Evolutionary conservation across 768 basidiomycete species (phyloP).

Genomic region (Sporobolomyces pararoseus): DNA sequence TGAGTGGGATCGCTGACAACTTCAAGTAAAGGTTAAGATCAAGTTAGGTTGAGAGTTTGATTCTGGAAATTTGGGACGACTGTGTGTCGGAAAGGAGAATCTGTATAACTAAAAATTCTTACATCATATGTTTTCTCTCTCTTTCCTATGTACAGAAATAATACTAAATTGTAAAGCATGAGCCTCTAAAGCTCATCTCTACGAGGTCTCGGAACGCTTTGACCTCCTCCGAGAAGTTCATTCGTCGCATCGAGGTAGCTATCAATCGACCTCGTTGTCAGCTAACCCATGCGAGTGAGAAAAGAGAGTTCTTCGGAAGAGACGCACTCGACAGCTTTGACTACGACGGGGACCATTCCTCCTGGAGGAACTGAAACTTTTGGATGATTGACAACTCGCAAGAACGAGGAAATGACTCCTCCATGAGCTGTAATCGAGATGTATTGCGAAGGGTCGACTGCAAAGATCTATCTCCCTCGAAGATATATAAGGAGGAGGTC

Average conservation of each 20-base stretch:
- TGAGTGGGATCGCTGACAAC: constrained; percentile 7
- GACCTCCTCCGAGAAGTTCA: constrained; percentile 23
- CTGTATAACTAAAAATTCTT: background rate
- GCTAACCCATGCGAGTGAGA: too few species aligned
- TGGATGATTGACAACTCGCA: constrained; percentile 42
- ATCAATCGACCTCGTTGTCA: too few species aligned
- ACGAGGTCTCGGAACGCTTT: constrained; percentile 8
- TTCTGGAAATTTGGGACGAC: too few species aligned
- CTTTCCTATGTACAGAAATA: too few species aligned
- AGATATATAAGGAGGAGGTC: background rate
- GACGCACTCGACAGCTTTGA: constrained; percentile 39
- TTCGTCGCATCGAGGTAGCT: constrained; percentile 16
- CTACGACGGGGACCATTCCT: constrained; percentile 45
- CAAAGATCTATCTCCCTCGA: constrained; percentile 41
- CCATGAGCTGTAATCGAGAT: constrained; percentile 47
- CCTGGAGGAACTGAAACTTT: constrained; percentile 40
- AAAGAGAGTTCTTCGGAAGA: background rate
- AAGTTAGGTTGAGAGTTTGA: background rate
- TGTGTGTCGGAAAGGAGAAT: too few species aligned
- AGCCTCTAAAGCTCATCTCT: background rate
- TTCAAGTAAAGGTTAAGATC: background rate
- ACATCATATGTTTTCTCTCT: too few species aligned
- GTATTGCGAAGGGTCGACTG: constrained; percentile 38
- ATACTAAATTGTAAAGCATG: too few species aligned
- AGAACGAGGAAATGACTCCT: constrained; percentile 43